These are phyloP conservation scores for Candida silvicultrix DNA, from an alignment of 805 yeast species.

Conservation along the genomic window DNA sequence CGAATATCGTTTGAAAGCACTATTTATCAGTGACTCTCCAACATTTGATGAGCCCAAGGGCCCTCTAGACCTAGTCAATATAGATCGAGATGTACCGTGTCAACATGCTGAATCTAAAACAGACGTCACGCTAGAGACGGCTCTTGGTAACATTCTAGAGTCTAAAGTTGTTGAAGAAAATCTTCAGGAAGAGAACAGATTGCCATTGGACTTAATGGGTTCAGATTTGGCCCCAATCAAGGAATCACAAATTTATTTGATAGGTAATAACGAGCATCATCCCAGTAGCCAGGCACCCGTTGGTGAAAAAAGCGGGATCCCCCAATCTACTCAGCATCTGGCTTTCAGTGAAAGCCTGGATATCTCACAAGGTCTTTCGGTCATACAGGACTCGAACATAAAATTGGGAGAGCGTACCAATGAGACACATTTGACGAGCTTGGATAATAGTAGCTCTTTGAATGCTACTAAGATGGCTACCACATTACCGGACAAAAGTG, in stretches of 20 bases:
- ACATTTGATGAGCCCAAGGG: slow-evolving; percentile 8
- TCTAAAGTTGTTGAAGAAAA: too few relatives aligned
- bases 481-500: background rate
- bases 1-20: slow-evolving; percentile 10
- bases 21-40: slow-evolving; percentile 15
- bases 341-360: too few relatives aligned
- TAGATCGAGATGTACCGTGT: background rate
- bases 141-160: too few relatives aligned
- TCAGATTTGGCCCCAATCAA: too few relatives aligned
- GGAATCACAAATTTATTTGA: too few relatives aligned
- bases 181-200: too few relatives aligned
- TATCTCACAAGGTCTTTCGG: background rate
- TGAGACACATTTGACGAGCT: background rate
- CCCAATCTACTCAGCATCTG: too few relatives aligned
- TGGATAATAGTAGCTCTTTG: background rate
- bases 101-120: background rate
- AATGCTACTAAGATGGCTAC: background rate
- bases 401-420: background rate
- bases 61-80: slow-evolving; percentile 5
- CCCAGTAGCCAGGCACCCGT: too few relatives aligned
- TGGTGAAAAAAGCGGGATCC: too few relatives aligned
- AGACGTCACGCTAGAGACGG: background rate
- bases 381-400: background rate
- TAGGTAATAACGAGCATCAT: too few relatives aligned
- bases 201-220: too few relatives aligned